Evolutionary conservation across 345 rosid species (phyloP), one percentile per base, ranked within the genome.

Genomic region (Corchorus capsularis): DNA sequence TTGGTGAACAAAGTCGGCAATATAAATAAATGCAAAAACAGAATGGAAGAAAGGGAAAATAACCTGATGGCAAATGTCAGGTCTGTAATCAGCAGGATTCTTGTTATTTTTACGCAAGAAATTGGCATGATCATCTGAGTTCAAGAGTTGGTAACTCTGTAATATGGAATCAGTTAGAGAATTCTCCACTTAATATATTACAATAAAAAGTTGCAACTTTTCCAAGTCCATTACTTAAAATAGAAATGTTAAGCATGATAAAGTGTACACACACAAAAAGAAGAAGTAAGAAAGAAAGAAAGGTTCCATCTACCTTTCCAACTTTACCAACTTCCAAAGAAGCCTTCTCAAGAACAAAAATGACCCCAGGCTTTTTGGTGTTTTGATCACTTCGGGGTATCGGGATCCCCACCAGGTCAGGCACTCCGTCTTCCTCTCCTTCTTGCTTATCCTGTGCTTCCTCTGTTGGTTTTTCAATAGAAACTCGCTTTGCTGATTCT

Each of bases 241-340:
- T 27, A 46, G 22, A 22, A 49, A 49, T 8, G n/a, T 22, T 67
- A 46, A 46, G 55, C 71, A 46, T 19, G 13, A 13, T 10, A 41
- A 41, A 41, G 27, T 27, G 27, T 27, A 27, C 27, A 27, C 27
- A 27, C 27, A 27, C 27, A 27, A 27, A 27, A 27, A 27, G 27
- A 27, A 27, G 27, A 27, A 27, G 27, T 0, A 27, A 27, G 43
- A 39, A 39, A 39, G 4, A 69, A 22, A 9, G 1, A 50, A 3
- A 49, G 20, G 43, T 34, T 64, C 46, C 19, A 52, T 39, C 39
- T 16, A 93, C 98, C 94, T 93, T 93, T 81, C 99, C 99, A 83
- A 95, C 93, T 86, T 94, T 93, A n/a, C 95, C 97, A 61, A 93
- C 95, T 85, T 93, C 98, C 69, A 93, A 86, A 66, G 94, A 86